Percentiles rank a stretch among this genome's conserved stretches.
phyloP scores from a whole-genome alignment of 2,329 filamentous ascomycete genomes.

The Aureobasidium lini region DNA sequence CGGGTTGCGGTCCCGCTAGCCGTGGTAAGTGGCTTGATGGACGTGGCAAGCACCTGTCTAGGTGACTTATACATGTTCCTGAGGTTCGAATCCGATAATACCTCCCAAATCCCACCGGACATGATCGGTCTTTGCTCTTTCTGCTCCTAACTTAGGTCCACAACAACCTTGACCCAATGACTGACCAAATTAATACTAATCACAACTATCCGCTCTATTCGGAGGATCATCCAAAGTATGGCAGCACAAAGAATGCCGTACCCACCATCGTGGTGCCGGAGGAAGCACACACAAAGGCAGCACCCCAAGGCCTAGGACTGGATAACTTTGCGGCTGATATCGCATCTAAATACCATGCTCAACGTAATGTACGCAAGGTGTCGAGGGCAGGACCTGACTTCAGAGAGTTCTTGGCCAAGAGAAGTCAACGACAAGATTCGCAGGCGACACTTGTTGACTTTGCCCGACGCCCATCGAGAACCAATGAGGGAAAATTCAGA shows the following conservation, averaged over 20 bases:
- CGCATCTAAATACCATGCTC: not conserved
- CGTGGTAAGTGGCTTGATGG: not conserved
- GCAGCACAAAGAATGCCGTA: not conserved
- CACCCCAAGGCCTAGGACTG: constrained; percentile 1
- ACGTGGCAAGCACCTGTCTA: not conserved
- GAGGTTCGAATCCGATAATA: not conserved
- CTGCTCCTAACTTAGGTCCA: not conserved
- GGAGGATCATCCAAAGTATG: constrained; percentile 13
- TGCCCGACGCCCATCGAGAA: constrained; percentile 1
- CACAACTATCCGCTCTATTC: constrained; percentile 10
- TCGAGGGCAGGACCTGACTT: constrained; percentile 1
- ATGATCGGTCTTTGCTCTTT: not conserved
- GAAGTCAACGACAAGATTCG: constrained; percentile 7
- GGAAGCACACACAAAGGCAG: constrained; percentile 5
- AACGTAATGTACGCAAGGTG: not conserved
- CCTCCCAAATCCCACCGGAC: not conserved
- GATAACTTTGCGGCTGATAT: constrained; percentile 11
- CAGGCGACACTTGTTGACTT: constrained; percentile 10
- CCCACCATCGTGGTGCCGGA: not conserved
- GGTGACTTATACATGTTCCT: not conserved
- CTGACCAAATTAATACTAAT: constrained; percentile 10
- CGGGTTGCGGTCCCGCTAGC: not conserved
- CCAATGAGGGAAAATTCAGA: constrained; percentile 3
- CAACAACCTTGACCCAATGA: not conserved
- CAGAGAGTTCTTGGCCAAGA: not conserved